These are phyloP conservation scores for Microbotryomycetes sp. DNA, from an alignment of 1,284 basidiomycete species.

Conservation along the genomic window DNA sequence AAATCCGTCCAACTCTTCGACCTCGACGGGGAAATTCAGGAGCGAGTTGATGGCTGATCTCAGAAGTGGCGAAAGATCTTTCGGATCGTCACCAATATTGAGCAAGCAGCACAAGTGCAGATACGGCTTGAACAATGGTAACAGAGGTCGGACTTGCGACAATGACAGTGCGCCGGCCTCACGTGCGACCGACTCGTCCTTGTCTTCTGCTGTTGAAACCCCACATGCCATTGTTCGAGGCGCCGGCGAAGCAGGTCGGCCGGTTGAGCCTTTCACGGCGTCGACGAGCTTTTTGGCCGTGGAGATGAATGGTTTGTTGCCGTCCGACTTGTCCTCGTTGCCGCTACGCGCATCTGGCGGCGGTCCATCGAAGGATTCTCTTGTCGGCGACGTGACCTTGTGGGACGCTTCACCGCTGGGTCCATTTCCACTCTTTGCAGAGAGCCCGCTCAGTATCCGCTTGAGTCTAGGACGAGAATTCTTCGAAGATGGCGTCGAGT, in stretches of 20 bases:
- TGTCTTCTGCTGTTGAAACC: background rate
- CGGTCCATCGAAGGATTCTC: background rate
- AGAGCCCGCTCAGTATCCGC: background rate
- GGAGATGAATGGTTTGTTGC: background rate
- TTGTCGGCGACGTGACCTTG: background rate
- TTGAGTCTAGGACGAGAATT: background rate
- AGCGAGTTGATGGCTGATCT: slow-evolving; percentile 28
- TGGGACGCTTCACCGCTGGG: background rate
- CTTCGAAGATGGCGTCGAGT: background rate
- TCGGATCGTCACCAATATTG: slow-evolving; percentile 2
- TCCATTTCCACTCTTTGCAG: background rate
- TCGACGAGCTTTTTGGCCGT: slow-evolving; percentile 13
- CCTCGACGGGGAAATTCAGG: slow-evolving; percentile 31
- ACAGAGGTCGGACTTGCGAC: slow-evolving; percentile 13
- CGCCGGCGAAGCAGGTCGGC: background rate
- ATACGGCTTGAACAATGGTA: slow-evolving; percentile 27
- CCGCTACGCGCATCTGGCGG: too few species aligned
- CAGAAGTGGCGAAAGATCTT: slow-evolving; percentile 16
- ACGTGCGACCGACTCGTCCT: background rate
- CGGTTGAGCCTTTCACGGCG: slow-evolving; percentile 7
- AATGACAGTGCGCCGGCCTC: slow-evolving; percentile 1
- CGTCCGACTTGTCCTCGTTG: background rate
- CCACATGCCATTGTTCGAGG: too few species aligned
- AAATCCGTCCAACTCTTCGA: slow-evolving; percentile 30
- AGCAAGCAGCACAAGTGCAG: slow-evolving; percentile 16